Evolutionary conservation across 2,329 filamentous ascomycete genomes (phyloP).

Genomic region (Chrysosporium queenslandicum): DNA sequence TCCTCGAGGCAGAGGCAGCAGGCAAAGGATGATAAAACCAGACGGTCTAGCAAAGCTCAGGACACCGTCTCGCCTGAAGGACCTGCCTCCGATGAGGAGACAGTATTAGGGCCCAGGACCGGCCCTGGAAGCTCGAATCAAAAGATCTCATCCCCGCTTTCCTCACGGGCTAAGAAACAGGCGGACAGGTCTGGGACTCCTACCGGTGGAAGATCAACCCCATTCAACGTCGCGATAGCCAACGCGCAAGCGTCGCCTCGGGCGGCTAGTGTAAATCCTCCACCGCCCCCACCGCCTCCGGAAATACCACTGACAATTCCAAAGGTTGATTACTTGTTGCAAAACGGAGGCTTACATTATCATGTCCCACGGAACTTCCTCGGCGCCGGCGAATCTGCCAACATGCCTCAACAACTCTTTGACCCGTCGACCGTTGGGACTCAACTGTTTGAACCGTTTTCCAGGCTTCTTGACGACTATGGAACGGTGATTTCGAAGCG

Average conservation of each 20-base stretch:
- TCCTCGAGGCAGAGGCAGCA: constrained; percentile 27
- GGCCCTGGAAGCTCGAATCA: constrained; percentile 39
- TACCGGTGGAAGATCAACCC: background rate
- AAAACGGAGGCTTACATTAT: constrained; percentile 70
- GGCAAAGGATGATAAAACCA: constrained; percentile 18
- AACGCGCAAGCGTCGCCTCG: background rate
- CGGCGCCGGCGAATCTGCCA: constrained; percentile 42
- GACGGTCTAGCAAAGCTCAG: constrained; percentile 23
- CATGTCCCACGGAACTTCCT: constrained; percentile 65
- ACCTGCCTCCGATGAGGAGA: constrained; percentile 27
- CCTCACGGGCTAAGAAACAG: constrained; percentile 2
- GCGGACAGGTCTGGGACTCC: background rate
- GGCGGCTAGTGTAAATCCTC: constrained; percentile 26
- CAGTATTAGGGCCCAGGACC: constrained; percentile 23
- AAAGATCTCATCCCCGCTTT: constrained; percentile 17
- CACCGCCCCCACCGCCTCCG: constrained; percentile 68
- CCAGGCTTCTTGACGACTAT: constrained; percentile 77
- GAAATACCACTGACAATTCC: constrained; percentile 58
- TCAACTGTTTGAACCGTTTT: constrained; percentile 71
- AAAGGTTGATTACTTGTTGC: constrained; percentile 81
- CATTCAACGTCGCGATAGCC: background rate
- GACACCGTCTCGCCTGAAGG: constrained; percentile 19
- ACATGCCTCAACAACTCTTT: constrained; percentile 47
- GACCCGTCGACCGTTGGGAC: constrained; percentile 59
- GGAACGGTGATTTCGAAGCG: constrained; percentile 68